Evolutionary conservation across 345 rosid species (phyloP).

Genomic region (Pugionium dolabratum): DNA sequence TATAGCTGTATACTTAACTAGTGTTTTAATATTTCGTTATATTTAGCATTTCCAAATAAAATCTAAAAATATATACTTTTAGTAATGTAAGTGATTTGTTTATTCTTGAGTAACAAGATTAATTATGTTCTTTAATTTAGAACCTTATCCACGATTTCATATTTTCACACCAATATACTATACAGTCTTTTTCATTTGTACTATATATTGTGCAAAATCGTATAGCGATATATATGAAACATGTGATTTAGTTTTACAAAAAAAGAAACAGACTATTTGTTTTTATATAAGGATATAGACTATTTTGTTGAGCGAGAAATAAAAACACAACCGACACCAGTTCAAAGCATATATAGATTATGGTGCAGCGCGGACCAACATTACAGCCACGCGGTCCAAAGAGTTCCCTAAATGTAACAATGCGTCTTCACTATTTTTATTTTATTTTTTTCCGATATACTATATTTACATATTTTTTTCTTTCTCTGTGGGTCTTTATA

Average conservation of each 20-base stretch:
- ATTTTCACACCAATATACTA: not conserved
- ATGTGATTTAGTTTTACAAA: not conserved
- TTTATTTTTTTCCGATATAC: not conserved
- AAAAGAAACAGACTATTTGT: not conserved
- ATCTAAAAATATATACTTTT: not conserved
- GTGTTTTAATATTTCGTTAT: not conserved
- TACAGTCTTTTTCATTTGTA: not conserved
- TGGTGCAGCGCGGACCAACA: slow-evolving; percentile 36
- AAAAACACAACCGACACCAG: slow-evolving; percentile 28
- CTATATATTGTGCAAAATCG: not conserved
- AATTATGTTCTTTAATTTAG: not conserved
- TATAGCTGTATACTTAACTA: not conserved
- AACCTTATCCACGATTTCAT: not conserved
- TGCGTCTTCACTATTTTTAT: slow-evolving; percentile 26
- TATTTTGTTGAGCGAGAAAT: slow-evolving; percentile 1
- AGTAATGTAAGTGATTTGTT: not conserved
- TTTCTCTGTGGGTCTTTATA: slow-evolving; percentile 19
- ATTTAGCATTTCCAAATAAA: not conserved
- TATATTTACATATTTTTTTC: not conserved
- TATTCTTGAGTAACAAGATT: not conserved
- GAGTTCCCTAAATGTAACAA: slow-evolving; percentile 26
- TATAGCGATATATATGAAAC: not conserved
- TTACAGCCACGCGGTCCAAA: slow-evolving; percentile 30
- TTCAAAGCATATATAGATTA: slow-evolving; percentile 24
- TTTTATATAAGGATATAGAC: not conserved